Conservation (phyloP, 2,329 filamentous ascomycete genomes). For the Colletotrichum tabaci region DNA sequence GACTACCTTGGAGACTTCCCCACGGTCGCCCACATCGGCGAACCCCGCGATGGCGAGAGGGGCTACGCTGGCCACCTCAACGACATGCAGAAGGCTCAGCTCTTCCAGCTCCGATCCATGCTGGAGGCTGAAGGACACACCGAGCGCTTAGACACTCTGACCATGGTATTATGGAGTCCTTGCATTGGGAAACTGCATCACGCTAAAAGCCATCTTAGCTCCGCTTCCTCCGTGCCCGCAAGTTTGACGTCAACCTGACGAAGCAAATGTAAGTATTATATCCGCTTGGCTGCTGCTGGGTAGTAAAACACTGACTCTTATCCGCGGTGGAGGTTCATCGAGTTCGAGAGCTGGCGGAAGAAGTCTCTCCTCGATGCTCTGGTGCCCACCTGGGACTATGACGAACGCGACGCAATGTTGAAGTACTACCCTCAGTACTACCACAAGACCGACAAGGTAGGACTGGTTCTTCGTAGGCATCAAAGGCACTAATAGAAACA, state of each 20-base stretch:
- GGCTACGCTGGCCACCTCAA: slow-evolving; percentile 94
- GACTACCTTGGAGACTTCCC: slow-evolving; percentile 86
- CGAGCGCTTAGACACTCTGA: slow-evolving; percentile 91
- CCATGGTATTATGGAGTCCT: slow-evolving; percentile 77
- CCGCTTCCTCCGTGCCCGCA: slow-evolving; percentile 92
- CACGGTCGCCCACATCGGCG: slow-evolving; percentile 64
- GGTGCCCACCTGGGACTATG: slow-evolving; percentile 86
- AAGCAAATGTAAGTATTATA: slow-evolving; percentile 81
- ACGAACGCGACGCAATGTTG: slow-evolving; percentile 86
- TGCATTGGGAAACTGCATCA: slow-evolving; percentile 20
- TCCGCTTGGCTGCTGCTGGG: too few species aligned
- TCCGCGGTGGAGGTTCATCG: slow-evolving; percentile 79
- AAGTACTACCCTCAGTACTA: slow-evolving; percentile 99
- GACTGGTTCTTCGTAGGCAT: not conserved
- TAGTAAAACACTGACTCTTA: slow-evolving; percentile 42
- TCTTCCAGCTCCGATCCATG: slow-evolving; percentile 86
- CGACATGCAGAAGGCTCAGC: slow-evolving; percentile 88
- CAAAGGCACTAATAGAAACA: not conserved
- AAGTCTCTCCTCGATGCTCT: slow-evolving; percentile 88
- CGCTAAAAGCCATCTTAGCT: slow-evolving; percentile 65
- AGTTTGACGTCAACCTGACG: slow-evolving; percentile 88
- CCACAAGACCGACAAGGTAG: slow-evolving; percentile 92
- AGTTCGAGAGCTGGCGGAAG: slow-evolving; percentile 92
- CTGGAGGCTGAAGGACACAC: slow-evolving; percentile 88
- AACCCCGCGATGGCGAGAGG: slow-evolving; percentile 71